Evolutionary conservation across 305 asterid genomes (phyloP).

Genomic region (Fraxinus ornus): DNA sequence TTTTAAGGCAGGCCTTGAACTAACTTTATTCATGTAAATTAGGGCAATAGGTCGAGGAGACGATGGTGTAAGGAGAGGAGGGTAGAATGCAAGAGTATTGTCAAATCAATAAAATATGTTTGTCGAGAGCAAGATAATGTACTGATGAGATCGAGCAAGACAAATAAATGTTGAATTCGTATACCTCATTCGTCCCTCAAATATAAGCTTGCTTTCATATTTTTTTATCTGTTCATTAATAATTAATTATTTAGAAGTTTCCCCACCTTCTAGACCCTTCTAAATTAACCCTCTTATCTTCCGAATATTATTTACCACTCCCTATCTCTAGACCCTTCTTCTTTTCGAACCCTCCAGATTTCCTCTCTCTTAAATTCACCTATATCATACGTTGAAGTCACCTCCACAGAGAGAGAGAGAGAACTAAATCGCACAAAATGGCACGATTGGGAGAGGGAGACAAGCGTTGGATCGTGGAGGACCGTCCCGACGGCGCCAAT

Average conservation of each 20-base stretch:
- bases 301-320: background rate
- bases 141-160: too few species aligned
- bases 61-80: too few species aligned
- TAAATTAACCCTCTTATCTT: background rate
- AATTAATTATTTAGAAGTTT: background rate
- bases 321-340: background rate
- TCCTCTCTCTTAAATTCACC: background rate
- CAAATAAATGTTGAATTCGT: too few species aligned
- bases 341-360: background rate
- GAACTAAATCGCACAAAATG: slow-evolving; percentile 21
- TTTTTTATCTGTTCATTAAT: too few species aligned
- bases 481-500: slow-evolving; percentile 50
- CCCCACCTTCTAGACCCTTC: background rate
- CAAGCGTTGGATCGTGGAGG: slow-evolving; percentile 60
- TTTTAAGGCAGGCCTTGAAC: too few species aligned
- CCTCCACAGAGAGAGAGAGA: background rate
- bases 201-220: too few species aligned
- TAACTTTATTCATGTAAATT: too few species aligned
- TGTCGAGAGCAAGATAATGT: too few species aligned
- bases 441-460: slow-evolving; percentile 55
- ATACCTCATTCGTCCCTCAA: too few species aligned
- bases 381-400: background rate
- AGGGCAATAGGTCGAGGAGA: too few species aligned
- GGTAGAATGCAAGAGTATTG: too few species aligned
- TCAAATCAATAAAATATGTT: too few species aligned